Evolutionary conservation across 208 protist species (phyloP).

Genomic region (Trypanosoma scelopori): DNA sequence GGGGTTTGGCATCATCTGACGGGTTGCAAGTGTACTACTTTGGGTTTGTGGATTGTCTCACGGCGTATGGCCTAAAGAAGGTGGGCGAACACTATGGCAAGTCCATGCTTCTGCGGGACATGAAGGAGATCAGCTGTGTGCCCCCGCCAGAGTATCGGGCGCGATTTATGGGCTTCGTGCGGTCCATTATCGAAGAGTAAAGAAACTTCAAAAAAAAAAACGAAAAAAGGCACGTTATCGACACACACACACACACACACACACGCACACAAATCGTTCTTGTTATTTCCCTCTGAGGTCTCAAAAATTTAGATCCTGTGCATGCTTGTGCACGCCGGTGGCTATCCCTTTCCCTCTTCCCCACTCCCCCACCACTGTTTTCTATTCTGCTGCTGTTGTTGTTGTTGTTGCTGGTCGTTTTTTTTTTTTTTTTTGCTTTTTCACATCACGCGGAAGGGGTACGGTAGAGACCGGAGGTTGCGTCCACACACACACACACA

Average conservation of each 20-base stretch:
- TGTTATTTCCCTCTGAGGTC: too few relatives aligned
- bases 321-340: background rate
- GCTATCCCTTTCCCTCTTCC: background rate
- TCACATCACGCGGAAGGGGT: too few relatives aligned
- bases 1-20: slow-evolving; percentile 27
- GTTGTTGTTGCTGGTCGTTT: too few relatives aligned
- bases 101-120: slow-evolving; percentile 25
- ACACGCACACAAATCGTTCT: background rate
- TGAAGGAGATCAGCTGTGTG: slow-evolving; percentile 32
- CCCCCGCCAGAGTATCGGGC: slow-evolving; percentile 29
- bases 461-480: too few relatives aligned
- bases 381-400: too few relatives aligned
- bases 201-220: background rate
- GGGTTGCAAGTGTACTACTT: slow-evolving; percentile 34
- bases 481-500: too few relatives aligned
- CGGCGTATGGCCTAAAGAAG: slow-evolving; percentile 33
- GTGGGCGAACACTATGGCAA: slow-evolving; percentile 34
- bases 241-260: background rate
- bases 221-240: background rate
- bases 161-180: slow-evolving; percentile 31
- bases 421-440: too few relatives aligned
- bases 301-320: too few relatives aligned
- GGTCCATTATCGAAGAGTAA: slow-evolving; percentile 16
- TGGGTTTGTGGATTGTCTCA: slow-evolving; percentile 39
- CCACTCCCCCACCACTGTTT: too few relatives aligned